These are phyloP conservation scores for Mortierella sp. DNA, from an alignment of 371 early-diverging fungal species.

Conservation along the genomic window DNA sequence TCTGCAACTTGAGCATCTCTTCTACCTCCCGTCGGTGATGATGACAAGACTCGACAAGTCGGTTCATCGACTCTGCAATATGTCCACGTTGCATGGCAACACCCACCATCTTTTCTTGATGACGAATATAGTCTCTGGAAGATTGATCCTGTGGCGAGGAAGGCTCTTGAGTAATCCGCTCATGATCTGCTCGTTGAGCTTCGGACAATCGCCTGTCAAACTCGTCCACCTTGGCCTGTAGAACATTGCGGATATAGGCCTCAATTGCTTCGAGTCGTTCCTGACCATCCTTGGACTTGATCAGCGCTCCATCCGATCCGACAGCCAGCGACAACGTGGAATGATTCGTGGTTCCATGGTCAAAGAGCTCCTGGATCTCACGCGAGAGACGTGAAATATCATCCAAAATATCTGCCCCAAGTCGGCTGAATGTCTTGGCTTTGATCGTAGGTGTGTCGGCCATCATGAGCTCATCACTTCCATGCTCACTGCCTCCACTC, in stretches of 20 bases:
- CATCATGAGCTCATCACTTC: not conserved
- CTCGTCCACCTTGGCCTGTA: conserved; percentile 37
- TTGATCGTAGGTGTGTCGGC: conserved; percentile 7
- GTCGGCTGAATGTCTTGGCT: conserved; percentile 33
- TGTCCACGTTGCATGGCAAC: conserved; percentile 46
- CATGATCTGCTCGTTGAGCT: conserved; percentile 3
- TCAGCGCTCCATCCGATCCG: conserved; percentile 37
- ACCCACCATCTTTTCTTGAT: conserved; percentile 46
- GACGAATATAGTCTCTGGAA: conserved; percentile 21
- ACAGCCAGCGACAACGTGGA: conserved; percentile 34
- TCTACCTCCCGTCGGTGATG: conserved; percentile 40
- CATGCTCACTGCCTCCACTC: conserved; percentile 8
- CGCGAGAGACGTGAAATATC: conserved; percentile 39
- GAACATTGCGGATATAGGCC: conserved; percentile 29
- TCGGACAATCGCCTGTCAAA: conserved; percentile 34
- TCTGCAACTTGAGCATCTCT: conserved; percentile 32
- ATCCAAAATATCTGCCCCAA: conserved; percentile 45
- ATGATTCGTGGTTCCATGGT: conserved; percentile 23
- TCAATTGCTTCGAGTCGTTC: conserved; percentile 31
- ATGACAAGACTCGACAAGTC: conserved; percentile 40
- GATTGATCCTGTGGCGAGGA: not conserved
- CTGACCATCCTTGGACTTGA: conserved; percentile 40
- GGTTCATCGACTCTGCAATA: conserved; percentile 44
- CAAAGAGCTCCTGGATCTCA: conserved; percentile 48
- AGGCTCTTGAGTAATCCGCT: conserved; percentile 31